phyloP scores from a whole-genome alignment of 345 rosid genomes.

The Bruguiera parviflora region DNA sequence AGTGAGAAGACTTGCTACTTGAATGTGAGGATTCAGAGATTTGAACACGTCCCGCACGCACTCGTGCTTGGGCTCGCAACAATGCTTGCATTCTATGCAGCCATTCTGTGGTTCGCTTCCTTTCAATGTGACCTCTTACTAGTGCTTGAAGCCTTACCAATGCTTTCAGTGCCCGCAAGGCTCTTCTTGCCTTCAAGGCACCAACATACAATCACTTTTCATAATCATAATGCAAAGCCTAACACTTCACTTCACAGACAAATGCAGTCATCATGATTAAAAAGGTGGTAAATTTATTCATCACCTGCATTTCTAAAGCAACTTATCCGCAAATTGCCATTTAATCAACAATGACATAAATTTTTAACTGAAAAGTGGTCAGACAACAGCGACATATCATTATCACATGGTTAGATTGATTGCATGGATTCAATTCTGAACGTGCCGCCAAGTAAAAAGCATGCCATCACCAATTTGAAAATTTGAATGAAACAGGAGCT shows the following conservation, averaged over 20 bases:
- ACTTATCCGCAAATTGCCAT: no score
- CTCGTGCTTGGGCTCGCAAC: slow-evolving; percentile 71
- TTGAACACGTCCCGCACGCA: slow-evolving; percentile 55
- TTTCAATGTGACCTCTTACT: slow-evolving; percentile 86
- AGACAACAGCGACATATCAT: no score
- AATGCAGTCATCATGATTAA: no score
- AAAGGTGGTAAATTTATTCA: no score
- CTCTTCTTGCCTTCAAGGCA: slow-evolving; percentile 63
- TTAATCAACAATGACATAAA: no score
- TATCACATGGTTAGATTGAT: slow-evolving; percentile 13
- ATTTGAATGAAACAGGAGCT: slow-evolving; percentile 13
- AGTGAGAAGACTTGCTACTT: slow-evolving; percentile 64
- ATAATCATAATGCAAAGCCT: not conserved
- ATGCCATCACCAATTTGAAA: slow-evolving; percentile 8
- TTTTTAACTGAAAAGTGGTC: no score
- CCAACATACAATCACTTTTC: not conserved
- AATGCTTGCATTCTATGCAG: slow-evolving; percentile 68
- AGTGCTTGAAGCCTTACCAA: slow-evolving; percentile 93
- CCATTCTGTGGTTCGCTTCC: slow-evolving; percentile 60
- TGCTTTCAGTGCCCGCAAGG: slow-evolving; percentile 87
- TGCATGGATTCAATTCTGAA: not conserved
- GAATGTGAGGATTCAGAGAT: slow-evolving; percentile 58
- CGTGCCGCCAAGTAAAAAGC: slow-evolving; percentile 29
- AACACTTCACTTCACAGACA: no score
- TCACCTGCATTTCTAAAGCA: no score